These are phyloP conservation scores for Circinella minor DNA, from an alignment of 371 early-diverging fungal genomes.

Conservation along the genomic window DNA sequence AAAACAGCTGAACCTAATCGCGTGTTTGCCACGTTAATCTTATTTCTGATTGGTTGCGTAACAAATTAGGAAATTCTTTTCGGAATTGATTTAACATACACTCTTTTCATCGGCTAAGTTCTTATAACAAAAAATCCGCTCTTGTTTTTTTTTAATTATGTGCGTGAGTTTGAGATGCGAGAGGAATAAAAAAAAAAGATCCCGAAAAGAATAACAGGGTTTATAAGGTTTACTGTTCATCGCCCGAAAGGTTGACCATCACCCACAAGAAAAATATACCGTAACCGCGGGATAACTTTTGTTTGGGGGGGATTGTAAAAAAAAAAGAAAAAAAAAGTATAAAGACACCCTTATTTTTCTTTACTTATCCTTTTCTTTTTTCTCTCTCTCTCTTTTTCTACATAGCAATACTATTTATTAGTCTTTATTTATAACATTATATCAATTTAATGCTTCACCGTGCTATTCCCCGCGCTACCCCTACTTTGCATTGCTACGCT, in stretches of 20 bases:
- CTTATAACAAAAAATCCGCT: too few relatives aligned
- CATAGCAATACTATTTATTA: not conserved
- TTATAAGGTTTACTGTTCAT: conserved; percentile 7
- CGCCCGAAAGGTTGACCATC: not conserved
- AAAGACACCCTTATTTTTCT: not conserved
- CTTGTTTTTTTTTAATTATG: too few relatives aligned
- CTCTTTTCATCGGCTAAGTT: not conserved
- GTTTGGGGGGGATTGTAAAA: too few relatives aligned
- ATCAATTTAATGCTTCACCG: conserved; percentile 10
- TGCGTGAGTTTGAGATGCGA: too few relatives aligned
- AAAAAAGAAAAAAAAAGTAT: not conserved
- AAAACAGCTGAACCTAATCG: not conserved
- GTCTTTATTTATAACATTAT: not conserved
- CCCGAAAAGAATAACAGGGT: not conserved
- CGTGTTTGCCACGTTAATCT: not conserved
- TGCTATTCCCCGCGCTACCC: not conserved
- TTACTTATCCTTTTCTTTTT: not conserved
- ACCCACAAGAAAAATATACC: not conserved
- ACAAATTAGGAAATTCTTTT: conserved; percentile 8
- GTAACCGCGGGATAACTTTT: conserved; percentile 7
- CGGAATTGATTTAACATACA: conserved; percentile 1
- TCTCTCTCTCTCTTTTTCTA: not conserved
- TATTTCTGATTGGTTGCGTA: not conserved
- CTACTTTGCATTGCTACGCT: not conserved
- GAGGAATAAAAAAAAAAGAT: too few relatives aligned